Evolutionary conservation across 495 filamentous ascomycete species (phyloP).

Genomic region (Pseudoneurospora amorphoporcata): DNA sequence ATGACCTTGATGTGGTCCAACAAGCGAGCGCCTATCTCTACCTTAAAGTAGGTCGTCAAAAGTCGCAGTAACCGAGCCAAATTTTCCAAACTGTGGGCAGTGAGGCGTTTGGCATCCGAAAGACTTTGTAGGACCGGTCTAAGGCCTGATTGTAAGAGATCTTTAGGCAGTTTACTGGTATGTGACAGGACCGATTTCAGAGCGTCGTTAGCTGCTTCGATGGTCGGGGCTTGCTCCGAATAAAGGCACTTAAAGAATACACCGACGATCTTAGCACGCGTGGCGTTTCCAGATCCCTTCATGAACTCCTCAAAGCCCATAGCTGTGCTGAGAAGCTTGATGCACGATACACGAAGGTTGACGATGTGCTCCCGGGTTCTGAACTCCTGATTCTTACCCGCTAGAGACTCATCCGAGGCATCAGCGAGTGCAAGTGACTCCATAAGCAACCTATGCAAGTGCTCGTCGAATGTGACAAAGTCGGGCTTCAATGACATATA

Average conservation of each 20-base stretch:
- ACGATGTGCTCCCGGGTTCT: constrained; percentile 85
- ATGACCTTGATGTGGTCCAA: constrained; percentile 89
- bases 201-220: constrained; percentile 85
- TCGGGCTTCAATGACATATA: constrained; percentile 77
- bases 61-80: constrained; percentile 79
- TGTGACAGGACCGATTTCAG: constrained; percentile 74
- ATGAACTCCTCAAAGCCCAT: constrained; percentile 86
- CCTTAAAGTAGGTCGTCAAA: constrained; percentile 97
- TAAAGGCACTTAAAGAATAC: constrained; percentile 98
- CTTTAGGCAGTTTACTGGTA: constrained; percentile 88
- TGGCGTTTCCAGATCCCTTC: constrained; percentile 54
- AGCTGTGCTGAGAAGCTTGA: constrained; percentile 83
- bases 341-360: constrained; percentile 84
- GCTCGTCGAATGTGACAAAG: constrained; percentile 82
- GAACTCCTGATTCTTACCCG: constrained; percentile 76
- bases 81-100: constrained; percentile 81
- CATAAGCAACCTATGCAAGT: constrained; percentile 78
- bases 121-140: constrained; percentile 92
- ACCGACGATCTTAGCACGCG: constrained; percentile 73
- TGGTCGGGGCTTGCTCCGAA: constrained; percentile 80
- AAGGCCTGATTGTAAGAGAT: constrained; percentile 86
- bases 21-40: constrained; percentile 85
- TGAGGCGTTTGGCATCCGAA: constrained; percentile 85
- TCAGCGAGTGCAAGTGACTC: constrained; percentile 90
- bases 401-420: constrained; percentile 80